Conservation (phyloP, 2,329 filamentous ascomycete species). For the Exophiala calicioides region DNA sequence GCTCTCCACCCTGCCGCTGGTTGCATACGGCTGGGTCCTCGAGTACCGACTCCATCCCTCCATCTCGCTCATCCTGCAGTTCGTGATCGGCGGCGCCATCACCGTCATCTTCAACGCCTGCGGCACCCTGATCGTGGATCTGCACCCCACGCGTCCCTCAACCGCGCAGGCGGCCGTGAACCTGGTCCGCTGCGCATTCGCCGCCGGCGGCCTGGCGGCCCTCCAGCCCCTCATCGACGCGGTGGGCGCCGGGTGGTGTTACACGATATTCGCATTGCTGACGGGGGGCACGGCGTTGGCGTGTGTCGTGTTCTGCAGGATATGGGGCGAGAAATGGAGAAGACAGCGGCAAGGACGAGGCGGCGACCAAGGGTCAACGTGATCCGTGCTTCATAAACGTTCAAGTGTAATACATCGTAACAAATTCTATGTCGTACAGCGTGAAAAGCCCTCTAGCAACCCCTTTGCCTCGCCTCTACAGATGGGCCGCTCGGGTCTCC, state of each 20-base stretch:
- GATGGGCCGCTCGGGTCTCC: constrained; percentile 14
- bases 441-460: no score
- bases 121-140: constrained; percentile 42
- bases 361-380: no score
- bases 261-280: constrained; percentile 30
- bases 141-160: constrained; percentile 37
- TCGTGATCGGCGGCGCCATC: constrained; percentile 39
- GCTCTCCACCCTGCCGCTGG: constrained; percentile 31
- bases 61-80: constrained; percentile 42
- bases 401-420: no score
- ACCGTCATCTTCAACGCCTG: constrained; percentile 40
- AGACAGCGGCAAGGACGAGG: no score
- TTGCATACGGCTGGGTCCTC: constrained; percentile 39
- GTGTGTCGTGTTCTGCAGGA: constrained; percentile 1
- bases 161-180: constrained; percentile 43
- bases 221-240: constrained; percentile 38
- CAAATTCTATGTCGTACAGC: no score
- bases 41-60: constrained; percentile 35
- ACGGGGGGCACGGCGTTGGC: not conserved
- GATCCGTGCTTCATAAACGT: no score
- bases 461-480: no score
- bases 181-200: constrained; percentile 40
- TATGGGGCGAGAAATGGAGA: constrained; percentile 7
- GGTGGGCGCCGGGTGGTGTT: constrained; percentile 36
- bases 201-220: constrained; percentile 38